Evolutionary conservation across 805 yeast genomes (phyloP), one percentile per base, ranked within the genome.

Genomic region (Tetrapisispora iriomotensis): DNA sequence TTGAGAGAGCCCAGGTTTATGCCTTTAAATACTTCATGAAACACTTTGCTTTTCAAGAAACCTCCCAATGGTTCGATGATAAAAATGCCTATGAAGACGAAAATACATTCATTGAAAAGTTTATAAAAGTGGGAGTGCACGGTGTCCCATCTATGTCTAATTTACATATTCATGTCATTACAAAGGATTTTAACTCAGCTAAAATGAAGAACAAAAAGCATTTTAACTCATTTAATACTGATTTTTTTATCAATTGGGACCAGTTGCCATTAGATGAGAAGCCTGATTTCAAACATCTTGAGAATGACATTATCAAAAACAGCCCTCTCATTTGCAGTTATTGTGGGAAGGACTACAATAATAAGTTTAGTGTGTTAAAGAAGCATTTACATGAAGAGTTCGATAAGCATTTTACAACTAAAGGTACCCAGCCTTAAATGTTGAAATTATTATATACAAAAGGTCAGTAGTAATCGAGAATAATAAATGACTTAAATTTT

Each of bases 121-220:
- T 56, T 27, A 62, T 81, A 8, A 61, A 64, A 43, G 71, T 69
- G 8, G 90, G 94, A 0, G 68, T 82, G 20, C 94, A 84, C 58
- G 58, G 82, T 4, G 69, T 70, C 2, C 94, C 94, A 3, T 78
- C 87, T 1, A 54, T 83, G 69, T 60, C 58, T 29, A 82, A 84
- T 53, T 49, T 83, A 33, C 94, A 84, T 51, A 62, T 84, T 15
- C 94, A 84, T 61, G 74, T 84, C 19, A 66, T 84, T 35, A 76
- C 87, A 0, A 65, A 62, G 36, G 94, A 84, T 56, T 71, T 79
- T 50, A 50, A 64, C 46, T 73, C 82, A 8, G 61, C 60, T 0
- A 50, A 65, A 20, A 40, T 83, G 61, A 83, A 82, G 54, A 65
- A 75, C 47, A 73, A 70, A 43, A 69, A 66, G 40, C 94, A 84